Evolutionary conservation across 139 green algal species (phyloP), one percentile per base, ranked within the genome.

Genomic region (Mesotaenium endlicherianum): DNA sequence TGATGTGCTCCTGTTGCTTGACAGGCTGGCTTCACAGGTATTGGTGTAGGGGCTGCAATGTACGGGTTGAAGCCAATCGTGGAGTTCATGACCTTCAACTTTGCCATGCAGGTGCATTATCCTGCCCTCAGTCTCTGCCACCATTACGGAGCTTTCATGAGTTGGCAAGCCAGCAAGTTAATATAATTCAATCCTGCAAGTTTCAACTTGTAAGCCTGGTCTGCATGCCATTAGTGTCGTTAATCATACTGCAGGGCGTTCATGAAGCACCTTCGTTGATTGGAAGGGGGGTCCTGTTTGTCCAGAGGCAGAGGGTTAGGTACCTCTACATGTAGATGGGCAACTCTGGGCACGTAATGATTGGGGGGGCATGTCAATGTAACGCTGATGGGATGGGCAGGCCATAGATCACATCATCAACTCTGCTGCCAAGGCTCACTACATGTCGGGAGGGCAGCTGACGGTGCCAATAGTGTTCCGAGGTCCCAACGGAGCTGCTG

Each of bases 1-100:
- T n/a, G 8, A 5, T 64, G 69, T 40, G 57, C 57, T 1, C 1
- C n/a, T 3, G 57, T 36, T n/a, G 11, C n/a, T 42, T 17, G 11
- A n/a, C 81, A 87, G 68, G 94, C 94, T 47, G 97, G 97, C 1
- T 99, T 99, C 88, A 96, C 94, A 4, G 97, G 97, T 40, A 96
- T 99, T 40, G 95, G 90, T 2, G 92, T 97, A 40, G 97, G 97
- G 30, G 95, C 97, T 0, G 97, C 94, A 0, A 96, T 98, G 70
- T 91, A 93, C 11, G 97, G 97, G 4, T 79, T 98, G 44, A 91
- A 90, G 47, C 97, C 97, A 30, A 90, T 99, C 17, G 92, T 97
- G 41, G 97, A 99, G 90, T 99, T 99, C 89, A 99, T 99, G 97
- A 99, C 97, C 11, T 99, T 95, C 84, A 99, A 99, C 90, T 99